Evolutionary conservation across 2,329 filamentous ascomycete species (phyloP).

Genomic region (Epicoccum nigrum): DNA sequence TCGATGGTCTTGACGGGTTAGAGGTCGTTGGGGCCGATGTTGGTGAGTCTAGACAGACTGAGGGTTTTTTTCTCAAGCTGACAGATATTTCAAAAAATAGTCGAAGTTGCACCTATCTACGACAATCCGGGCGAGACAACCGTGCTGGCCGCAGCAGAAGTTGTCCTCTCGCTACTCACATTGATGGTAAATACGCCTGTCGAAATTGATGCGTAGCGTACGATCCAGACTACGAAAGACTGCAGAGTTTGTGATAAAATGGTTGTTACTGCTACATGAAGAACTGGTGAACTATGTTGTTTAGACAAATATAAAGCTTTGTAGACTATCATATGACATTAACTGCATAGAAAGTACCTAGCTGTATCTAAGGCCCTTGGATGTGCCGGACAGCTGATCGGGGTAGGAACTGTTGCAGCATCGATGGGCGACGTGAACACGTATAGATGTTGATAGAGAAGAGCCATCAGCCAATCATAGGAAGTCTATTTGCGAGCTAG

Average conservation of each 20-base stretch:
- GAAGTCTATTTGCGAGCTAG: neutral
- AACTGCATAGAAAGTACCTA: no score
- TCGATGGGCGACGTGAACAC: no score
- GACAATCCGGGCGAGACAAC: constrained; percentile 67
- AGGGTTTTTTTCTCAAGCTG: neutral
- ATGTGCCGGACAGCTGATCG: no score
- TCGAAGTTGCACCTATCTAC: constrained; percentile 67
- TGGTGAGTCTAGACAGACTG: constrained; percentile 39
- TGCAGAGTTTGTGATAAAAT: no score
- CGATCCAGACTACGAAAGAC: neutral
- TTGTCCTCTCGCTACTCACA: constrained; percentile 57
- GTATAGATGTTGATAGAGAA: neutral
- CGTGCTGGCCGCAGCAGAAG: constrained; percentile 60
- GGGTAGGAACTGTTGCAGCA: no score
- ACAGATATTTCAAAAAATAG: constrained; percentile 35
- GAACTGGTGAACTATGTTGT: no score
- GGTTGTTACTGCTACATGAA: no score
- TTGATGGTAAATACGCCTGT: constrained; percentile 55
- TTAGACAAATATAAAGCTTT: no score
- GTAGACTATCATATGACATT: no score
- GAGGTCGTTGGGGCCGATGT: constrained; percentile 66
- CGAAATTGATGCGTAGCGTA: constrained; percentile 7
- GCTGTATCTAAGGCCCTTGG: no score
- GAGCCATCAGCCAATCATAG: constrained; percentile 1
- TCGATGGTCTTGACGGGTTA: constrained; percentile 64